Base-by-base conservation (phyloP, 2,329 filamentous ascomycete species). In the Massarina eburnea region DNA sequence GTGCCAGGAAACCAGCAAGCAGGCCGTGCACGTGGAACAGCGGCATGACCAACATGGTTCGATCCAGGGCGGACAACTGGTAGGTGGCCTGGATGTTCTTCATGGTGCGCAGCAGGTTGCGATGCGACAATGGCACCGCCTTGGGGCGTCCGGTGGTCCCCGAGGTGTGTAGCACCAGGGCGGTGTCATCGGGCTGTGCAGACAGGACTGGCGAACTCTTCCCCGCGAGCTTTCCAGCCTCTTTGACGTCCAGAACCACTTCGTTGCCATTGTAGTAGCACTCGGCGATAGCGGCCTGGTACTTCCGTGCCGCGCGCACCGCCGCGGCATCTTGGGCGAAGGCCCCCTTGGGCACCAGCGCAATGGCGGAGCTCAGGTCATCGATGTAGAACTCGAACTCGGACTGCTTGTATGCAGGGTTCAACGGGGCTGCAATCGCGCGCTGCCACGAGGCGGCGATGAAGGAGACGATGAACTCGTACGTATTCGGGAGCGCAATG, bases 381-480 rank as follows among this genome's bases (percentile, higher is more conserved):
- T 91, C 86, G 62, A 95, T 92, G 71, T 94, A 95, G 72, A 95
- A 95, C 68, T 94, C 89, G 67, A 92, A 94, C 70, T 95, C 89
- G 46, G 85, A 85, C 71, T 94, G 88, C 75, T 91, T 95, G 76
- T 95, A 95, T 35, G 85, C 86, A 32, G 89, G 84, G 70, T 95
- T 95, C 55, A 95, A 76, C n/a, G 89, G 90, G 3, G 90, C 90
- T 7, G 89, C 89, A 57, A 94, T 86, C 22, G 79, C 88, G 60
- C 90, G 81, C 74, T 94, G 89, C 83, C 86, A 90, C n/a, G 88
- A 83, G 15, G 84, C 80, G n/a, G 89, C 89, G 35, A 95, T 80
- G 72, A 95, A 95, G 2, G 89, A 84, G 45, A 94, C 84, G 65
- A 95, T 88, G 73, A 95, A 94, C 70, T 91, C 88, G 71, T 90